Evolutionary conservation across 2,329 filamentous ascomycete genomes (phyloP).

Genomic region (Cladosporium sp.): DNA sequence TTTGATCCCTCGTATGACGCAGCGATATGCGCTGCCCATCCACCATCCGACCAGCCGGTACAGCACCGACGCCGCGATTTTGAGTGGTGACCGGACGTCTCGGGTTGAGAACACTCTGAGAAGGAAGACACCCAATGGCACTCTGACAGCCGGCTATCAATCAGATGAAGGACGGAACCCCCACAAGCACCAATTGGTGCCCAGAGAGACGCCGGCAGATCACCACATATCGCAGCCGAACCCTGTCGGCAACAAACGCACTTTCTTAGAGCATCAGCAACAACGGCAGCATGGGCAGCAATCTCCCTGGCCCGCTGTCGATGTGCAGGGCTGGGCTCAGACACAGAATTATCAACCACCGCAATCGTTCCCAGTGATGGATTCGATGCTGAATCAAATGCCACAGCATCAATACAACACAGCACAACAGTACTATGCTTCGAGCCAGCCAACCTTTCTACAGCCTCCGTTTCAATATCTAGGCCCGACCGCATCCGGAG

Average conservation of each 20-base stretch:
- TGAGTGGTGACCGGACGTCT: constrained; percentile 21
- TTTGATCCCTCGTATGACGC: constrained; percentile 25
- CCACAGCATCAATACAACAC: constrained; percentile 35
- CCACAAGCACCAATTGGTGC: constrained; percentile 76
- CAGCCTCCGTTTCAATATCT: constrained; percentile 54
- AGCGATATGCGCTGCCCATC: constrained; percentile 28
- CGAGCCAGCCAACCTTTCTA: constrained; percentile 52
- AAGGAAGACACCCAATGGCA: constrained; percentile 91
- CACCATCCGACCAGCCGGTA: constrained; percentile 18
- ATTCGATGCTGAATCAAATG: constrained; percentile 56
- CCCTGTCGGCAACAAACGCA: constrained; percentile 20
- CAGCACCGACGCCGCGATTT: constrained; percentile 13
- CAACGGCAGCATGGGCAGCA: constrained; percentile 22
- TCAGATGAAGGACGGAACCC: constrained; percentile 38
- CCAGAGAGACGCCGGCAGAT: constrained; percentile 44
- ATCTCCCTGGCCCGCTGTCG: not conserved
- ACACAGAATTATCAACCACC: constrained; percentile 6
- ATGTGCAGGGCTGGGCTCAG: not conserved
- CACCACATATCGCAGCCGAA: constrained; percentile 22
- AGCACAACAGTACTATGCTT: constrained; percentile 31
- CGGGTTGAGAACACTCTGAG: constrained; percentile 68
- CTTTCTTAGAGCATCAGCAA: constrained; percentile 26
- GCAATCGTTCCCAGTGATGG: constrained; percentile 42
- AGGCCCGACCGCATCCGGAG: constrained; percentile 53
- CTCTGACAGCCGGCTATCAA: constrained; percentile 85